Evolutionary conservation across 176 grass and related monocot genomes (phyloP), one percentile per base, ranked within the genome.

Genomic region (Otatea glauca): DNA sequence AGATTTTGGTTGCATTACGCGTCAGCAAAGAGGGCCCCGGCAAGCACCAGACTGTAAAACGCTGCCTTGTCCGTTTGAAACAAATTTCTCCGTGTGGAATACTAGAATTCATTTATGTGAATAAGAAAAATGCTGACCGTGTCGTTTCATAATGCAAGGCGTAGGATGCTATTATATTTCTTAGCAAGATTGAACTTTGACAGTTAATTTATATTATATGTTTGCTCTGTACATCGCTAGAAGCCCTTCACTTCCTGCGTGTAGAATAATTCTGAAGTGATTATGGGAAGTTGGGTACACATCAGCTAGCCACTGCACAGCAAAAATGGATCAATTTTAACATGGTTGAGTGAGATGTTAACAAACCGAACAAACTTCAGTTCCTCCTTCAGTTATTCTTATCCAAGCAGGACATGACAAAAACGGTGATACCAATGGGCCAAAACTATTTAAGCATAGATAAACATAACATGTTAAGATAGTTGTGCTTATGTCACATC

Each of bases 321-420:
- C 29, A 70, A 68, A 79, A 44, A 44, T 44, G 43, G 43, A 44
- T 11, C 43, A 44, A 44, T 44, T 11, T 44, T 11, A 44, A 44
- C 43, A 44, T 9, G 53, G 65, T 8, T 24, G 53, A 49, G 8
- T 17, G 15, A 74, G 67, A 65, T 54, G 76, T 63, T 50, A 42
- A 66, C 34, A 11, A 80, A 86, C 68, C 45, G 4, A 56, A 74
- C 58, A 44, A 47, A 55, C 60, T 50, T 56, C 49, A 59, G 37
- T 68, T 29, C 55, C 60, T 32, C 13, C 7, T 48, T 4, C 0
- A 21, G 14, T 82, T 75, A 42, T 9, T 54, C 48, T 67, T 72
- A 81, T 81, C 85, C 60, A 44, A 58, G 24, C 12, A 81, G 35
- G 39, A 45, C 27, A 6, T 13, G 45, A 71, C 24, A 58, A 18